Evolutionary conservation across 2,329 filamentous ascomycete genomes (phyloP).

Genomic region (Colletotrichum lentis): DNA sequence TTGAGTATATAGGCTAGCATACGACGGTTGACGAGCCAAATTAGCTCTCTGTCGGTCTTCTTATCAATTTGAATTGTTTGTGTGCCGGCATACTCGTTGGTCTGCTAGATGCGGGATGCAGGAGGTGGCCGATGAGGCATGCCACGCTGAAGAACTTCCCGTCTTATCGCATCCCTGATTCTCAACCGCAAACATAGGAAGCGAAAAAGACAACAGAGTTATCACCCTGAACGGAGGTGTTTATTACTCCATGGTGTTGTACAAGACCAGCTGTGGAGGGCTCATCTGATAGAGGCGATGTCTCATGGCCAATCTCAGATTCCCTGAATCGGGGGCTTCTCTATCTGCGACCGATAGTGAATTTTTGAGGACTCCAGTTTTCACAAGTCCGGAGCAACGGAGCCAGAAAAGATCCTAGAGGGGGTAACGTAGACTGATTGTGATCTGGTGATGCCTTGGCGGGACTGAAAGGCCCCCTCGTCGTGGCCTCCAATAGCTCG

Average conservation of each 20-base stretch:
- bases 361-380: slow-evolving; percentile 21
- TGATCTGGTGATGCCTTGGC: neutral
- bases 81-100: slow-evolving; percentile 11
- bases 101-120: neutral
- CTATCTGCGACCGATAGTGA: slow-evolving; percentile 12
- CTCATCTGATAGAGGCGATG: neutral
- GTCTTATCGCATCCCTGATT: slow-evolving; percentile 11
- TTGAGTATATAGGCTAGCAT: slow-evolving; percentile 60
- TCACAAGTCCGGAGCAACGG: slow-evolving; percentile 16
- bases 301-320: slow-evolving; percentile 17
- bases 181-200: neutral
- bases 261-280: neutral
- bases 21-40: slow-evolving; percentile 58
- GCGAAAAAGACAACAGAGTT: slow-evolving; percentile 3
- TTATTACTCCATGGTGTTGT: slow-evolving; percentile 24
- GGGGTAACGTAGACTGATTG: slow-evolving; percentile 5
- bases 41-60: slow-evolving; percentile 57
- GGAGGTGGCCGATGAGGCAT: too few relatives aligned
- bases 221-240: neutral
- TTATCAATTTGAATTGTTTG: slow-evolving; percentile 55
- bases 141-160: neutral
- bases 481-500: too few relatives aligned
- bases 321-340: slow-evolving; percentile 1
- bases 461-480: neutral
- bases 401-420: slow-evolving; percentile 18